Percentiles rank a stretch among this genome's conserved stretches.
Evolutionary conservation across 2,329 filamentous ascomycete species (phyloP).

Genomic region (Fusarium sp.): DNA sequence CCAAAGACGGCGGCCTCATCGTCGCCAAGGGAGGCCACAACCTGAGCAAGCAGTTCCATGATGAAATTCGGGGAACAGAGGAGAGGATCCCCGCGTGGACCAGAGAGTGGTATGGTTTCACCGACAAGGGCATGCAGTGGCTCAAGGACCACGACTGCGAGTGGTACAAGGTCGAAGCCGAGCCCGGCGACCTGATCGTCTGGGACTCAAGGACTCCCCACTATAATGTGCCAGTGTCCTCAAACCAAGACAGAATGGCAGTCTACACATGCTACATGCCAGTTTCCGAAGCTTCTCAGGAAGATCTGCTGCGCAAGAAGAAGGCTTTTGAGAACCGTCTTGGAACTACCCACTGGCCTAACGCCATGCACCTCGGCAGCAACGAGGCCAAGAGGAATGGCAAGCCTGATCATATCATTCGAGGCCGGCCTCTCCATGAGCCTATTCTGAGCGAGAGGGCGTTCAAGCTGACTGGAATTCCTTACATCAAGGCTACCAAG

Average conservation of each 20-base stretch:
- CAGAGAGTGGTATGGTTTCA: constrained; percentile 48
- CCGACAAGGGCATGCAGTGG: constrained; percentile 53
- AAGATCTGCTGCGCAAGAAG: constrained; percentile 56
- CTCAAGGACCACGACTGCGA: constrained; percentile 47
- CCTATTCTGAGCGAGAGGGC: constrained; percentile 30
- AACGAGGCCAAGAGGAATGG: constrained; percentile 37
- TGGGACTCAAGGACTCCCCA: constrained; percentile 55
- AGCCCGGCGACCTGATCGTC: constrained; percentile 57
- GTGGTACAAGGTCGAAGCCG: constrained; percentile 54
- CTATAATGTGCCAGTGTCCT: constrained; percentile 54
- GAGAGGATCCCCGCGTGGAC: constrained; percentile 54
- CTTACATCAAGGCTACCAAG: constrained; percentile 28
- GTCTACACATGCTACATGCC: constrained; percentile 46
- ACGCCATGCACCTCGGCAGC: constrained; percentile 40
- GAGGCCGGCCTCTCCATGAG: constrained; percentile 31
- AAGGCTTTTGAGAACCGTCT: constrained; percentile 51
- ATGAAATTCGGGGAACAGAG: constrained; percentile 48
- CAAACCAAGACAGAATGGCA: constrained; percentile 53
- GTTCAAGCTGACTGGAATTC: constrained; percentile 41
- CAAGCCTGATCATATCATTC: constrained; percentile 33
- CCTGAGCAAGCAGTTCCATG: constrained; percentile 49
- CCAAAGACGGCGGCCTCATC: constrained; percentile 51
- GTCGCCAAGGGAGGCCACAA: constrained; percentile 43
- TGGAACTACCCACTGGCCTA: constrained; percentile 59
- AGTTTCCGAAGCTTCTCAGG: constrained; percentile 38